Percentiles rank a stretch among this genome's conserved stretches.
Conservation (phyloP, 1,284 basidiomycete genomes). For the Mrakiaceae sp. region DNA sequence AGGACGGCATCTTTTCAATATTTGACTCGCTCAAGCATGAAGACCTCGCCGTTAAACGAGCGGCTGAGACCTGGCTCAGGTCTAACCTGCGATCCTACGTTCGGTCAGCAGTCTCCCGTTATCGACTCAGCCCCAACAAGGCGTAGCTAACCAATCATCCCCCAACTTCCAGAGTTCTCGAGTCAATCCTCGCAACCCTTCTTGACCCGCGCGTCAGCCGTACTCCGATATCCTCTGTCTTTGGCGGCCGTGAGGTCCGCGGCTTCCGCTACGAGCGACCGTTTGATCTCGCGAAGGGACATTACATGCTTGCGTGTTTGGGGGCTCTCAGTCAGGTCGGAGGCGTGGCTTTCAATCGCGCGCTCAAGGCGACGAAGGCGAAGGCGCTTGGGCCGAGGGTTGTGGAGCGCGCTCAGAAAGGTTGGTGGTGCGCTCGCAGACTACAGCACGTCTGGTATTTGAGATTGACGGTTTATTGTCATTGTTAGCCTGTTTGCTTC, state of each 20-base stretch:
- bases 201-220: conserved; percentile 56
- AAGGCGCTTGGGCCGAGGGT: conserved; percentile 27
- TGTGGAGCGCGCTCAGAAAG: conserved; percentile 46
- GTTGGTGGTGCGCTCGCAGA: conserved; percentile 34
- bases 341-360: conserved; percentile 70
- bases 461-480: too few species aligned
- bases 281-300: conserved; percentile 62
- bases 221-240: conserved; percentile 40
- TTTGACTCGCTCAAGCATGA: conserved; percentile 69
- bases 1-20: conserved; percentile 59
- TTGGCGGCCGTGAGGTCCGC: conserved; percentile 54
- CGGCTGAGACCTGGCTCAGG: conserved; percentile 91
- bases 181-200: conserved; percentile 71
- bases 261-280: conserved; percentile 57
- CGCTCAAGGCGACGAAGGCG: conserved; percentile 49
- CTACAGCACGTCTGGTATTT: too few species aligned
- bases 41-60: conserved; percentile 57
- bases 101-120: conserved; percentile 43
- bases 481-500: conserved; percentile 3
- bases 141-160: not conserved
- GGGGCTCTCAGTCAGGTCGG: conserved; percentile 71
- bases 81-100: conserved; percentile 82
- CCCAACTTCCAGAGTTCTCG: conserved; percentile 50
- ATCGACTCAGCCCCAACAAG: not conserved
- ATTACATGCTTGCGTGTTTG: conserved; percentile 49